Evolutionary conservation across 768 basidiomycete genomes (phyloP).

Genomic region (Myochromella boudieri): DNA sequence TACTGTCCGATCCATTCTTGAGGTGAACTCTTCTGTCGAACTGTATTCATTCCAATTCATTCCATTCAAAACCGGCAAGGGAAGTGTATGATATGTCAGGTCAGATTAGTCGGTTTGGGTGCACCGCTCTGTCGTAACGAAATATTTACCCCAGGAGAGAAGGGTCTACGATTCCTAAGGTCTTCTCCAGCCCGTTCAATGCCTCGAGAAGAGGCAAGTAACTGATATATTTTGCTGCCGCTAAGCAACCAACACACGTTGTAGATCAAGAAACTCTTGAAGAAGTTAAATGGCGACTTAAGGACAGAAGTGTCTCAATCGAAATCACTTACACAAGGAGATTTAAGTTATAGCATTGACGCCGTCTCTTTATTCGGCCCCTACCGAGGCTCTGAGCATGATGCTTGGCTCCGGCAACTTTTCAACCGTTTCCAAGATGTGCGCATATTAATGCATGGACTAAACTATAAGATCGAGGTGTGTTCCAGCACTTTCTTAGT

Average conservation of each 20-base stretch:
- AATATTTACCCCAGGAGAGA: conserved; percentile 23
- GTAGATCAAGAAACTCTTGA: conserved; percentile 49
- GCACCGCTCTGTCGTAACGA: neutral
- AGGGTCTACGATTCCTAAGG: conserved; percentile 43
- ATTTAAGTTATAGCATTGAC: conserved; percentile 44
- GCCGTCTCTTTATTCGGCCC: conserved; percentile 47
- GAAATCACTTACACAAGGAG: conserved; percentile 44
- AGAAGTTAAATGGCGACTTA: conserved; percentile 36
- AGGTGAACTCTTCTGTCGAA: conserved; percentile 47
- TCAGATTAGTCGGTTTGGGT: conserved; percentile 13
- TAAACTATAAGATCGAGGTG: conserved; percentile 48
- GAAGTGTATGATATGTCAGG: conserved; percentile 79
- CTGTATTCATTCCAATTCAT: neutral
- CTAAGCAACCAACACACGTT: neutral
- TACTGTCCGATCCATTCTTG: conserved; percentile 71
- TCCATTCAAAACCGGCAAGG: conserved; percentile 30
- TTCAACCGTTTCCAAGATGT: conserved; percentile 36
- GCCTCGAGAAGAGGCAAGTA: conserved; percentile 46
- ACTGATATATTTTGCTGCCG: too few relatives aligned
- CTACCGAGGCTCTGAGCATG: conserved; percentile 27
- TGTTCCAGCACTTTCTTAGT: conserved; percentile 1
- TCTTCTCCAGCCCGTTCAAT: conserved; percentile 42
- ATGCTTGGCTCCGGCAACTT: conserved; percentile 26
- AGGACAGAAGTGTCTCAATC: conserved; percentile 4
- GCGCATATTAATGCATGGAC: conserved; percentile 29